phyloP scores from a whole-genome alignment of 495 filamentous ascomycete genomes.

The Glutinoglossum americanum region DNA sequence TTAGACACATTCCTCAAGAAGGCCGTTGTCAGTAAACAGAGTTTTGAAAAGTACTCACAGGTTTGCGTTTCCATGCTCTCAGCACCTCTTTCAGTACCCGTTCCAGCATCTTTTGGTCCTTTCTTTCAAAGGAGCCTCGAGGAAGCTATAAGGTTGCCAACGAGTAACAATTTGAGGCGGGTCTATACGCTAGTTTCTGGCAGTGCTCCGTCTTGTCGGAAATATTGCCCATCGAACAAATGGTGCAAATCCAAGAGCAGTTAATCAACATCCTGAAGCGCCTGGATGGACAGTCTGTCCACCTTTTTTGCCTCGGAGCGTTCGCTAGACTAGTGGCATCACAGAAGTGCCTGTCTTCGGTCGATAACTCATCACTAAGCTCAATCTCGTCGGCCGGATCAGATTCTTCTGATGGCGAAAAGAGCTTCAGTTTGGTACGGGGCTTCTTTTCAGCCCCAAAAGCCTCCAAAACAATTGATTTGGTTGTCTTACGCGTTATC shows the following conservation, averaged over 20 bases:
- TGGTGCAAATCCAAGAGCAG: slow-evolving; percentile 24
- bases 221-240: slow-evolving; percentile 19
- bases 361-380: not conserved
- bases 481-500: slow-evolving; percentile 30
- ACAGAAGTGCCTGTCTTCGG: not conserved
- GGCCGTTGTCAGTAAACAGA: slow-evolving; percentile 10
- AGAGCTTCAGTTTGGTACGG: not conserved
- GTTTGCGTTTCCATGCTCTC: slow-evolving; percentile 24
- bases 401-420: not conserved
- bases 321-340: slow-evolving; percentile 22
- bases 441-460: slow-evolving; percentile 28
- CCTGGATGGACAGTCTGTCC: slow-evolving; percentile 24
- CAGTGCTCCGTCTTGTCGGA: slow-evolving; percentile 15
- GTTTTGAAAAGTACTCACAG: slow-evolving; percentile 17
- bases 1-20: slow-evolving; percentile 23
- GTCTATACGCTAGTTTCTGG: slow-evolving; percentile 20
- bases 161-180: slow-evolving; percentile 22
- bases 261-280: slow-evolving; percentile 25
- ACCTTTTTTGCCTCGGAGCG: slow-evolving; percentile 27
- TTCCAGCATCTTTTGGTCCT: slow-evolving; percentile 21
- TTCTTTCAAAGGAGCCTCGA: slow-evolving; percentile 21
- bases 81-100: slow-evolving; percentile 17
- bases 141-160: slow-evolving; percentile 17
- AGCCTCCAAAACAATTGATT: slow-evolving; percentile 30
- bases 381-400: not conserved